These are phyloP conservation scores for Tuber indicum DNA, from an alignment of 495 filamentous ascomycete genomes.

Conservation along the genomic window DNA sequence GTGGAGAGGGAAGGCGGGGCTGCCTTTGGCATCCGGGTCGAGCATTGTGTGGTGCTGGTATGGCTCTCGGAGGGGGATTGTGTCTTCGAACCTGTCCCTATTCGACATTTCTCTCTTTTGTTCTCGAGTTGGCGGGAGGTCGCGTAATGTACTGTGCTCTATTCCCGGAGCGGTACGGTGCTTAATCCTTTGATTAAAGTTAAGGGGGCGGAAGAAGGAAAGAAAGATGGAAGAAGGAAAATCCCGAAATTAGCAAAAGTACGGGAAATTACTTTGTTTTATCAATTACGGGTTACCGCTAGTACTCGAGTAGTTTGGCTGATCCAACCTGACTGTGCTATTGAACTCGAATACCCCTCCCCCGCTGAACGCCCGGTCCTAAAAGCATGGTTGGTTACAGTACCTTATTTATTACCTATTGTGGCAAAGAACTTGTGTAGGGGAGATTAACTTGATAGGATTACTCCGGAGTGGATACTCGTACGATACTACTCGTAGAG, in stretches of 20 bases:
- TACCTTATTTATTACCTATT: neutral
- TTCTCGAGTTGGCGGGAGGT: neutral
- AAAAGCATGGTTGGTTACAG: neutral
- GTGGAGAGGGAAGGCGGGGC: conserved; percentile 14
- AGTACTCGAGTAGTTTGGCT: neutral
- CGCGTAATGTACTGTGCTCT: neutral
- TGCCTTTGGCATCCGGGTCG: neutral
- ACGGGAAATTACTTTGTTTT: neutral
- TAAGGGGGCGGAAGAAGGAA: neutral
- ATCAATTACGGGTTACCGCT: neutral
- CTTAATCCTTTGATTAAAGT: neutral
- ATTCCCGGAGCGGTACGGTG: neutral
- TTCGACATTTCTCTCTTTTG: neutral
- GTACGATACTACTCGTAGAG: neutral
- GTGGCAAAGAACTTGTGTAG: neutral
- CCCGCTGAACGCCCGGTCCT: neutral
- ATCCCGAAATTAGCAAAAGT: neutral
- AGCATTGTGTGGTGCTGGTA: neutral
- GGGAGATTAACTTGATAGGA: neutral
- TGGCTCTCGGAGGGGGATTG: neutral
- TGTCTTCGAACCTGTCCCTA: neutral
- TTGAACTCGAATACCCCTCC: neutral
- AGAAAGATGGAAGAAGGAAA: neutral
- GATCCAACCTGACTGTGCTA: neutral
- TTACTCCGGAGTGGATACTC: neutral